Percentiles rank a stretch among this genome's conserved stretches.
Conservation (phyloP, 2,329 filamentous ascomycete species). For the Cryphonectria radicalis region DNA sequence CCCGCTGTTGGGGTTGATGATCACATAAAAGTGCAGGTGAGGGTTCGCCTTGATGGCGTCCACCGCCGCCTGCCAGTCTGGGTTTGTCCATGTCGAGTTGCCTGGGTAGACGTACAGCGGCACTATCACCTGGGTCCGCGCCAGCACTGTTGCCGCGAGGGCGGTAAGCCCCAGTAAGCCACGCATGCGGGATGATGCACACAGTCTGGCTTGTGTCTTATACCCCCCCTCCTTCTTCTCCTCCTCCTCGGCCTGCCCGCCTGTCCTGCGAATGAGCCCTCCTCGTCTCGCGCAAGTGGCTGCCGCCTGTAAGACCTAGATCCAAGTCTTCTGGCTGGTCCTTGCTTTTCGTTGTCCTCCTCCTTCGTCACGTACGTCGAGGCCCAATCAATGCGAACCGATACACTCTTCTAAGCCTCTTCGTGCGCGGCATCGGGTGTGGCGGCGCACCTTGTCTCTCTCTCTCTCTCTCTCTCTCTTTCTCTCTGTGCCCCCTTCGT, state of each 20-base stretch:
- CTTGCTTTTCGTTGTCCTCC: not conserved
- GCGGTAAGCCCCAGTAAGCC: slow-evolving; percentile 19
- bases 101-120: slow-evolving; percentile 30
- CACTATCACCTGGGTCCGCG: slow-evolving; percentile 26
- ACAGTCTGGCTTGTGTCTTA: not conserved
- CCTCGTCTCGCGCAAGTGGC: not conserved
- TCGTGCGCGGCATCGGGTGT: not conserved
- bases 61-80: slow-evolving; percentile 27
- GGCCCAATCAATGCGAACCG: not conserved
- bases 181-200: slow-evolving; percentile 16
- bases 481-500: not conserved
- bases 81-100: slow-evolving; percentile 27
- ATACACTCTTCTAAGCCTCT: not conserved
- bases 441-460: not conserved
- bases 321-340: not conserved
- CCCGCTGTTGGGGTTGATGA: slow-evolving; percentile 31
- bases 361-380: not conserved
- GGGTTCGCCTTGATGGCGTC: slow-evolving; percentile 26
- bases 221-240: no score
- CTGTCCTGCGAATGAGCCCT: not conserved
- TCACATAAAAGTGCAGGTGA: slow-evolving; percentile 27
- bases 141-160: slow-evolving; percentile 20
- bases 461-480: not conserved
- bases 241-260: no score
- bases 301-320: not conserved